These are phyloP conservation scores for Arthrobotrys musiformis DNA, from an alignment of 2,329 filamentous ascomycete species.

Conservation along the genomic window DNA sequence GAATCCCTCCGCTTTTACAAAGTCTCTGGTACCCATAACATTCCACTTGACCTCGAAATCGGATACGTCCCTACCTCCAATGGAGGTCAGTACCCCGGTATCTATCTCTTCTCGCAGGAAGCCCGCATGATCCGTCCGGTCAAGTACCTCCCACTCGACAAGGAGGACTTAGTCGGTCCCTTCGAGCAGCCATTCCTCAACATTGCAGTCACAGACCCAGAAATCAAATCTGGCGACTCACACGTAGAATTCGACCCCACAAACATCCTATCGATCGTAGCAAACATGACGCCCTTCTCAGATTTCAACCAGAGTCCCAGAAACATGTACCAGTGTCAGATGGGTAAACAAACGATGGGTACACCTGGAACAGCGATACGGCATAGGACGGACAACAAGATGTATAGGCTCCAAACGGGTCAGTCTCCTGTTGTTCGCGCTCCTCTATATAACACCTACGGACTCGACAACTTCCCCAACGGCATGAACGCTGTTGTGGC, in stretches of 20 bases:
- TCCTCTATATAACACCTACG: slow-evolving; percentile 93
- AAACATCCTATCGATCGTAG: slow-evolving; percentile 95
- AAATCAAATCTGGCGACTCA: slow-evolving; percentile 86
- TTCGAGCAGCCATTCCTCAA: slow-evolving; percentile 99
- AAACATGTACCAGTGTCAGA: slow-evolving; percentile 99
- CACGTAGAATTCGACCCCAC: slow-evolving; percentile 95
- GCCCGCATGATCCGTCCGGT: slow-evolving; percentile 90
- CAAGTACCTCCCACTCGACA: slow-evolving; percentile 87
- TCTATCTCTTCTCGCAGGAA: slow-evolving; percentile 90
- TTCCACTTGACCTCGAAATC: slow-evolving; percentile 87
- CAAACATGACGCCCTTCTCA: slow-evolving; percentile 98
- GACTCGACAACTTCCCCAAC: slow-evolving; percentile 97
- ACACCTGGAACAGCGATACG: slow-evolving; percentile 86
- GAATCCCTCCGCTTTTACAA: slow-evolving; percentile 96
- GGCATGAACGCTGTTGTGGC: slow-evolving; percentile 95
- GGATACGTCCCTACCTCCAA: slow-evolving; percentile 88
- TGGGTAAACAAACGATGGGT: slow-evolving; percentile 99
- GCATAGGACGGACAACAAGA: slow-evolving; percentile 96
- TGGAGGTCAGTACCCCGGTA: slow-evolving; percentile 92
- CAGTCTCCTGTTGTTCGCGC: slow-evolving; percentile 94
- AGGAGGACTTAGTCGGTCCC: slow-evolving; percentile 87
- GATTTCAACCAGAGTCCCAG: slow-evolving; percentile 98
- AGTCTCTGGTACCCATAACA: slow-evolving; percentile 81
- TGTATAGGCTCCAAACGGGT: slow-evolving; percentile 91
- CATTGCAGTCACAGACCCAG: slow-evolving; percentile 88